Percentiles rank a stretch among this genome's conserved stretches.
Conservation (phyloP, 148 eudicot genomes). For the Spergularia bocconei region DNA sequence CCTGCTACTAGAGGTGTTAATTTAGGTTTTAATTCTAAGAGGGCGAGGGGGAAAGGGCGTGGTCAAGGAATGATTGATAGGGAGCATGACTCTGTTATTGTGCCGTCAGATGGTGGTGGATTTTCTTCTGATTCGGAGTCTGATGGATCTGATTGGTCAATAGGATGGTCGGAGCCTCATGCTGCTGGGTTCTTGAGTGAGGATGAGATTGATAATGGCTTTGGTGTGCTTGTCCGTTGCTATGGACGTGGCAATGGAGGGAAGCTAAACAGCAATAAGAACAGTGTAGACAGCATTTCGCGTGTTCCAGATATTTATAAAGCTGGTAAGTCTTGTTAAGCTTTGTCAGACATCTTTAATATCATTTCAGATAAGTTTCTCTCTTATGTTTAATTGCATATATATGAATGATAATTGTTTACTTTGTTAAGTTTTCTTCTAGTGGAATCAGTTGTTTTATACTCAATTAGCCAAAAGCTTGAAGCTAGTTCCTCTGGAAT, state of each 20-base stretch:
- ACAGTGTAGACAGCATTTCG: background rate
- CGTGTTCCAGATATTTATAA: constrained; percentile 12
- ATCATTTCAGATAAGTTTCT: background rate
- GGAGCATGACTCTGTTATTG: constrained; percentile 73
- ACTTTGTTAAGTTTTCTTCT: background rate
- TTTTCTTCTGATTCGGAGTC: constrained; percentile 77
- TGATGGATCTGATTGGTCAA: constrained; percentile 91
- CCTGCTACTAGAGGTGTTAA: constrained; percentile 35
- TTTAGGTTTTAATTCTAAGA: constrained; percentile 36
- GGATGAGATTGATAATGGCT: constrained; percentile 72
- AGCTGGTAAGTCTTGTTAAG: constrained; percentile 20
- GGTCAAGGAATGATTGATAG: constrained; percentile 57
- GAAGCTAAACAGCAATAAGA: constrained; percentile 12
- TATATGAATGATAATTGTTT: background rate
- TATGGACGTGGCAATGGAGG: constrained; percentile 46
- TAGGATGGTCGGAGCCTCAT: constrained; percentile 93
- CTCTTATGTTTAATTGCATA: background rate
- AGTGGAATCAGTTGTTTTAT: background rate
- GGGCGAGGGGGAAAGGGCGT: constrained; percentile 50
- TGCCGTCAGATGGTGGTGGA: constrained; percentile 79
- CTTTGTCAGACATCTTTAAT: background rate
- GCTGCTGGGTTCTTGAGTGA: constrained; percentile 81
- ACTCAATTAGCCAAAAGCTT: background rate
- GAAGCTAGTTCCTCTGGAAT: background rate
- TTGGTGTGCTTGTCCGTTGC: constrained; percentile 92